phyloP scores from a whole-genome alignment of 2,329 filamentous ascomycete genomes.

The Cercospora berteroae region DNA sequence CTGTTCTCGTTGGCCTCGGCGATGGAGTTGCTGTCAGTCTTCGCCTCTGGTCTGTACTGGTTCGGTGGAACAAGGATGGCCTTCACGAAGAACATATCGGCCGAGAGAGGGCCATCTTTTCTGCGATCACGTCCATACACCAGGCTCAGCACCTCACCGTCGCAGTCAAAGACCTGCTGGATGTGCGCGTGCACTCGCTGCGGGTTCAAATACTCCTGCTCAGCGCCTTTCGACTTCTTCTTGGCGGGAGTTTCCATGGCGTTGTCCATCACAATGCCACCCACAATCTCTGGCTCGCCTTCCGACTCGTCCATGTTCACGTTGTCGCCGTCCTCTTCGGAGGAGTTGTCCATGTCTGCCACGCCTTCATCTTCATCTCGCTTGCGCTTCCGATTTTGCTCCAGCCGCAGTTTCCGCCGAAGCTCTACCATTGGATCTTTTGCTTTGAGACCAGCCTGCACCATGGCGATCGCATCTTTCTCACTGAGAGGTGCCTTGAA shows the following conservation, averaged over 20 bases:
- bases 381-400: slow-evolving; percentile 43
- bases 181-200: slow-evolving; percentile 80
- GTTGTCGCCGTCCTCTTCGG: slow-evolving; percentile 39
- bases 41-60: slow-evolving; percentile 81
- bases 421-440: slow-evolving; percentile 68
- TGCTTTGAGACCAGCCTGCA: slow-evolving; percentile 63
- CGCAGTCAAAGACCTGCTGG: slow-evolving; percentile 77
- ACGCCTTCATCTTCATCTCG: slow-evolving; percentile 66
- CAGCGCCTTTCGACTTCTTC: slow-evolving; percentile 42
- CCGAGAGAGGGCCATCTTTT: slow-evolving; percentile 26
- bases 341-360: slow-evolving; percentile 60
- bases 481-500: slow-evolving; percentile 76
- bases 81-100: slow-evolving; percentile 90
- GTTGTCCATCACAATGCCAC: slow-evolving; percentile 54
- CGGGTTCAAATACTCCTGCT: slow-evolving; percentile 75
- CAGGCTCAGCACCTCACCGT: slow-evolving; percentile 78
- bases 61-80: slow-evolving; percentile 88
- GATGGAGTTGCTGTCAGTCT: slow-evolving; percentile 75
- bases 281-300: slow-evolving; percentile 37
- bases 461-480: slow-evolving; percentile 77
- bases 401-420: slow-evolving; percentile 42
- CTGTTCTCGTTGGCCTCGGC: slow-evolving; percentile 86
- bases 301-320: slow-evolving; percentile 44
- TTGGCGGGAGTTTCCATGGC: slow-evolving; percentile 40
- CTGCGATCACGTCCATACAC: slow-evolving; percentile 58